phyloP scores from a whole-genome alignment of 805 yeast genomes.

The Clavispora asparagi region DNA sequence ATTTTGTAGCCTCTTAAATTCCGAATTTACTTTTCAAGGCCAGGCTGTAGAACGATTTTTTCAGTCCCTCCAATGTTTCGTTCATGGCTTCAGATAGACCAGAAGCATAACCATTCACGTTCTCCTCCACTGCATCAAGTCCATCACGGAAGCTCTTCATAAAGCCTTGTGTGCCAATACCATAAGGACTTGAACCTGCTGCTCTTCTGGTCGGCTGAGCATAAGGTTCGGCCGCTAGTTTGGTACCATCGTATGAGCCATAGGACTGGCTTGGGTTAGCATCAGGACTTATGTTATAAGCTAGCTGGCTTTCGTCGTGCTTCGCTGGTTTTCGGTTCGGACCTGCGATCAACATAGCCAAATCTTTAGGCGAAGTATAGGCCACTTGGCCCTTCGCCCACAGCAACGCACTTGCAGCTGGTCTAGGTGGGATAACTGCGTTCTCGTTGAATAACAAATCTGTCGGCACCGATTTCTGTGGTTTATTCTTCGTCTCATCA shows the following conservation, averaged over 20 bases:
- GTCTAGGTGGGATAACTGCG: slow-evolving; percentile 69
- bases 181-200: slow-evolving; percentile 20
- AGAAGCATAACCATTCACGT: slow-evolving; percentile 53
- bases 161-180: slow-evolving; percentile 33
- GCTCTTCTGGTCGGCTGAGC: slow-evolving; percentile 43
- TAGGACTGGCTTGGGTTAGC: slow-evolving; percentile 34
- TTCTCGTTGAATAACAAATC: slow-evolving; percentile 70
- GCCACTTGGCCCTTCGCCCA: slow-evolving; percentile 78
- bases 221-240: slow-evolving; percentile 23
- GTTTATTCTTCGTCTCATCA: slow-evolving; percentile 16
- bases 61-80: slow-evolving; percentile 46
- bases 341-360: slow-evolving; percentile 69
- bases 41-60: slow-evolving; percentile 46
- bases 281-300: slow-evolving; percentile 40
- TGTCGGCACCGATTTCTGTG: slow-evolving; percentile 20
- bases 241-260: slow-evolving; percentile 17
- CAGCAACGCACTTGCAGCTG: slow-evolving; percentile 70
- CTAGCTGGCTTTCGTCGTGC: slow-evolving; percentile 54
- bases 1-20: too few relatives aligned
- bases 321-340: slow-evolving; percentile 60
- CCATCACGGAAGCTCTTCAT: slow-evolving; percentile 48
- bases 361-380: slow-evolving; percentile 53
- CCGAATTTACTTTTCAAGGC: slow-evolving; percentile 54
- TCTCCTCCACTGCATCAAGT: slow-evolving; percentile 48
- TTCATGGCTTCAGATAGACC: slow-evolving; percentile 48